Conservation (phyloP, 495 filamentous ascomycete genomes). For the Rhypophila decipiens region DNA sequence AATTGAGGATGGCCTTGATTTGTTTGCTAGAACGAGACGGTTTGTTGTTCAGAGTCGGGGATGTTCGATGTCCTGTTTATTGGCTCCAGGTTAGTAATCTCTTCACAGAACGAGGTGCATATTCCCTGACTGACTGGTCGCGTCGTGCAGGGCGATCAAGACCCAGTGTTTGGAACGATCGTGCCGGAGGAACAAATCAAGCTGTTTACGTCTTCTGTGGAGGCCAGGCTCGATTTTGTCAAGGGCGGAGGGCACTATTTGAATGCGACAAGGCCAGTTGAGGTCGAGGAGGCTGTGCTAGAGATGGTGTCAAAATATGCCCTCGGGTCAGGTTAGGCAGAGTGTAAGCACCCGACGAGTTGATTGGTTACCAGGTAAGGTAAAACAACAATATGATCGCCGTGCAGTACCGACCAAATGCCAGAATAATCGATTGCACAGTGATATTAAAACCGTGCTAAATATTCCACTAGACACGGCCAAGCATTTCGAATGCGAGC, state of each 20-base stretch:
- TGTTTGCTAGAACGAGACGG: conserved; percentile 56
- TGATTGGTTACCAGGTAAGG: too few species aligned
- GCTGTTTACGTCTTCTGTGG: conserved; percentile 46
- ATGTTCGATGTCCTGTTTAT: conserved; percentile 54
- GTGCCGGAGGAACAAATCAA: conserved; percentile 52
- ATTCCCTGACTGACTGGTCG: background rate
- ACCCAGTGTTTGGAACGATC: conserved; percentile 42
- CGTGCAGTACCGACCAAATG: too few species aligned
- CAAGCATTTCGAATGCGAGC: too few species aligned
- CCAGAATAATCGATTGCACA: too few species aligned
- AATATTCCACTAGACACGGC: too few species aligned
- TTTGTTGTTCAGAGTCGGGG: conserved; percentile 44
- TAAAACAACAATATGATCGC: too few species aligned
- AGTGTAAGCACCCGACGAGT: too few species aligned
- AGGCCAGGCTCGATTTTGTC: conserved; percentile 42
- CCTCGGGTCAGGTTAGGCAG: too few species aligned
- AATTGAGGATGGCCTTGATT: conserved; percentile 50
- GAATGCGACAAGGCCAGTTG: conserved; percentile 48
- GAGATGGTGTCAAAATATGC: conserved; percentile 36
- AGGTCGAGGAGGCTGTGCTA: conserved; percentile 47
- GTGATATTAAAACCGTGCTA: too few species aligned
- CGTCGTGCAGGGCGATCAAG: conserved; percentile 44
- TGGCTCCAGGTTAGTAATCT: conserved; percentile 54
- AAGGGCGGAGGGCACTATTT: conserved; percentile 55
- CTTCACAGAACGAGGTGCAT: too few species aligned